Base-by-base conservation (phyloP, 352 stramenopile species). In the Phytophthora vignae region DNA sequence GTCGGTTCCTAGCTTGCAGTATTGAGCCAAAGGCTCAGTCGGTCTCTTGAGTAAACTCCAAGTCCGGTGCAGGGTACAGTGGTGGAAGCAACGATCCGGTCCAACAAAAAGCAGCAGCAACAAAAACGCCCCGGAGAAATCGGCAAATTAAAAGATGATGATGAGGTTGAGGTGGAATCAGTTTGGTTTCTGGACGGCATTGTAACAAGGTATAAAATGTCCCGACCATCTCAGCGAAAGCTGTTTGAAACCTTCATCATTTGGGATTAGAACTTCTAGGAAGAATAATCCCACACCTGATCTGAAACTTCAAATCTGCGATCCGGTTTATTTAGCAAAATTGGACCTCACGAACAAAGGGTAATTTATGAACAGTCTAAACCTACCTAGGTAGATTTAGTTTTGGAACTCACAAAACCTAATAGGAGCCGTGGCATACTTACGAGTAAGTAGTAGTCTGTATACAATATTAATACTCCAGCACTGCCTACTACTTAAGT, bases 201-300 rank as follows among this genome's bases (percentile, higher is more conserved):
- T 90, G 84, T 91, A 91, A 91, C 82, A 91, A 91, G 84, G 84
- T 90, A 91, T 84, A 78, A 71, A 71, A 74, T 87, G 80, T 88
- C 73, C 84, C 82, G 79, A 91, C 82, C 82, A 89, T 88, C 10
- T 89, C 84, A 90, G 76, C 84, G 7, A 84, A 57, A 78, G 71
- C 73, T 90, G 84, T 83, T 86, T 81, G 71, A 89, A 91, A 91
- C 84, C 55, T 88, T 89, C 84, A 91, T 91, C 84, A 90, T 91
- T 90, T 91, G 84, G 84, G 82, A 91, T 91, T 85, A 90, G 80
- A 90, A 90, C 84, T 91, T 90, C 80, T 73, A 72, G 74, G 82
- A 88, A 91, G 79, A 87, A 91, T 90, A 88, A 88, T 90, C 84
- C 84, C 82, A 91, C 84, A 91, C 84, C 84, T 81, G 59, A 71